Evolutionary conservation across 73 alveolate species (phyloP).

Genomic region (Effrenium voratum): DNA sequence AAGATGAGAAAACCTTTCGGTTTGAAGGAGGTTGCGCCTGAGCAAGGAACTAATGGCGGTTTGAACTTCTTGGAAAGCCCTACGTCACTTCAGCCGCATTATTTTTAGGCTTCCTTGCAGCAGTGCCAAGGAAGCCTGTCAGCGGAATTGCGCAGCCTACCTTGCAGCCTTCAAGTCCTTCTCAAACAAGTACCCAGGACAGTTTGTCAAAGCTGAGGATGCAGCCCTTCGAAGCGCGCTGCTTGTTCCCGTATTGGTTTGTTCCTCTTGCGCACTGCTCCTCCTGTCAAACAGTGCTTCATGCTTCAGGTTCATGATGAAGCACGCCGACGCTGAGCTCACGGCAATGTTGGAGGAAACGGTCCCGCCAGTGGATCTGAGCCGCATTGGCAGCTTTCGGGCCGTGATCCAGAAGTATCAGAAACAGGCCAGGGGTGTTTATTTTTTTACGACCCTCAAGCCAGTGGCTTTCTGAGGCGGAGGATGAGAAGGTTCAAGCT

Average conservation of each 20-base stretch:
- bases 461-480: not conserved
- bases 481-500: not conserved
- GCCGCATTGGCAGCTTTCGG: not conserved
- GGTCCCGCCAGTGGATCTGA: constrained; percentile 6
- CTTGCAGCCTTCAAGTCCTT: not conserved
- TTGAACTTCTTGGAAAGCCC: too few relatives aligned
- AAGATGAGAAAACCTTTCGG: not conserved
- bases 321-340: constrained; percentile 2
- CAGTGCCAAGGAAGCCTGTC: not conserved
- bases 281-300: too few relatives aligned
- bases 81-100: too few relatives aligned
- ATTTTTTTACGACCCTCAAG: not conserved
- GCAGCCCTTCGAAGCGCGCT: not conserved
- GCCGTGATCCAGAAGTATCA: not conserved
- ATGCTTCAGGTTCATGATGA: constrained; percentile 23
- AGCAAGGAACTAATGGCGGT: too few relatives aligned
- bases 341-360: not conserved
- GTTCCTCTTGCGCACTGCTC: too few relatives aligned
- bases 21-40: not conserved
- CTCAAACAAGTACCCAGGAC: not conserved
- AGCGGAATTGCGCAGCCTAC: not conserved
- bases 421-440: not conserved
- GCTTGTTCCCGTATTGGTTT: too few relatives aligned
- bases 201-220: not conserved
- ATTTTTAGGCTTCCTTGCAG: too few relatives aligned